phyloP scores from a whole-genome alignment of 495 filamentous ascomycete species.

The Hypoxylon crocopeplum region DNA sequence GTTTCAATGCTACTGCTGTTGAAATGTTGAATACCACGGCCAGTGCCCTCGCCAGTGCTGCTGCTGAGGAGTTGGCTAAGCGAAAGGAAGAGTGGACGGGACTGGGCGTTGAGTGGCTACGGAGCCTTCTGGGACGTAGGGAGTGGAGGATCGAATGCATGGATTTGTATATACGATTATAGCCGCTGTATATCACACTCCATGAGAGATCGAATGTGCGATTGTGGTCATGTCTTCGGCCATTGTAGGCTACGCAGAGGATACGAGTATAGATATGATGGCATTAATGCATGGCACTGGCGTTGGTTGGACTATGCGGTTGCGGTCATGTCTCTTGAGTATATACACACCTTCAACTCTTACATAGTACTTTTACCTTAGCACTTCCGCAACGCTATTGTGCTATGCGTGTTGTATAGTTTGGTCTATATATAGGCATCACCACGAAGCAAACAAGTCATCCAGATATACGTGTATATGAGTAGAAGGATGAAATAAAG shows the following conservation, averaged over 20 bases:
- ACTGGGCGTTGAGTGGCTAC: slow-evolving; percentile 81
- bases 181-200: not conserved
- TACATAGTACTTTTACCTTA: no score
- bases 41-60: slow-evolving; percentile 68
- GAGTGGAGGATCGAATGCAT: slow-evolving; percentile 87
- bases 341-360: not conserved
- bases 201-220: not conserved
- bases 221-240: not conserved
- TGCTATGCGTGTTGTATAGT: no score
- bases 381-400: no score
- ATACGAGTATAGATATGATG: slow-evolving; percentile 8
- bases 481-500: no score
- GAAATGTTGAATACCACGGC: slow-evolving; percentile 74
- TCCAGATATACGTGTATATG: no score
- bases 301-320: slow-evolving; percentile 31
- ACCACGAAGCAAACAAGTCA: no score
- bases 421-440: no score
- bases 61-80: slow-evolving; percentile 66
- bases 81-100: slow-evolving; percentile 74
- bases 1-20: slow-evolving; percentile 53
- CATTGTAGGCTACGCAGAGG: slow-evolving; percentile 12
- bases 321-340: slow-evolving; percentile 8
- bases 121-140: slow-evolving; percentile 73
- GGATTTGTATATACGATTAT: slow-evolving; percentile 79
- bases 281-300: slow-evolving; percentile 38